Percentiles rank a stretch among this genome's conserved stretches.
Evolutionary conservation across 2,329 filamentous ascomycete genomes (phyloP).

Genomic region (Fusarium napiforme): DNA sequence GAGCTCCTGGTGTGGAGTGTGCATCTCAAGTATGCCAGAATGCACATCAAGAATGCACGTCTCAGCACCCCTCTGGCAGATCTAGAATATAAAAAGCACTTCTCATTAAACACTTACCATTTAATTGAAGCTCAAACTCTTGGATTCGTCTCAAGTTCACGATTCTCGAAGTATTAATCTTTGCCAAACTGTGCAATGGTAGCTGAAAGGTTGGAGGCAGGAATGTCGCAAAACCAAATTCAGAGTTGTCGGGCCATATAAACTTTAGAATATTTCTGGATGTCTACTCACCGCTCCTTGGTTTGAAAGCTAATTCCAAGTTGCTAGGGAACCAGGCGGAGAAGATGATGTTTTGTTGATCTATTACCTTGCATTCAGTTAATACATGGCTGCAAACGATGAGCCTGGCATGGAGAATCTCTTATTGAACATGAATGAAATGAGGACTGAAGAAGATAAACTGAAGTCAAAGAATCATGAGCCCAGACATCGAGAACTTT

Average conservation of each 20-base stretch:
- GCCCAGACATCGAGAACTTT: not conserved
- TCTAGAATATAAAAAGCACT: not conserved
- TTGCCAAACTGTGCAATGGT: not conserved
- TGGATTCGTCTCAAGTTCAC: not conserved
- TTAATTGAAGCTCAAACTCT: not conserved
- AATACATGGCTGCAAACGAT: not conserved
- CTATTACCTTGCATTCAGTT: constrained; percentile 1
- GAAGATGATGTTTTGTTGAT: constrained; percentile 25
- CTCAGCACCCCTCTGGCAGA: constrained; percentile 20
- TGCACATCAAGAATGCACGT: constrained; percentile 29
- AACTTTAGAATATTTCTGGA: constrained; percentile 36
- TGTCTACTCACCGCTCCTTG: constrained; percentile 15
- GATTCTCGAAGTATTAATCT: not conserved
- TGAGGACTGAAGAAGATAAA: not conserved
- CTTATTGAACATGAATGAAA: not conserved
- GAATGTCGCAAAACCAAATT: constrained; percentile 29
- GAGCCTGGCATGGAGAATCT: not conserved
- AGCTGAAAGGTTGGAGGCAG: not conserved
- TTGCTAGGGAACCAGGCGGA: constrained; percentile 32
- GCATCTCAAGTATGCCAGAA: constrained; percentile 27
- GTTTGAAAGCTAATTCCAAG: constrained; percentile 31
- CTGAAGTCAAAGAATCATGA: not conserved
- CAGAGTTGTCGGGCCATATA: constrained; percentile 14
- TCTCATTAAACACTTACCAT: not conserved
- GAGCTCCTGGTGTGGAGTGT: constrained; percentile 33